Base-by-base conservation (phyloP, 2,329 filamentous ascomycete genomes). In the Pseudogymnoascus sp. region DNA sequence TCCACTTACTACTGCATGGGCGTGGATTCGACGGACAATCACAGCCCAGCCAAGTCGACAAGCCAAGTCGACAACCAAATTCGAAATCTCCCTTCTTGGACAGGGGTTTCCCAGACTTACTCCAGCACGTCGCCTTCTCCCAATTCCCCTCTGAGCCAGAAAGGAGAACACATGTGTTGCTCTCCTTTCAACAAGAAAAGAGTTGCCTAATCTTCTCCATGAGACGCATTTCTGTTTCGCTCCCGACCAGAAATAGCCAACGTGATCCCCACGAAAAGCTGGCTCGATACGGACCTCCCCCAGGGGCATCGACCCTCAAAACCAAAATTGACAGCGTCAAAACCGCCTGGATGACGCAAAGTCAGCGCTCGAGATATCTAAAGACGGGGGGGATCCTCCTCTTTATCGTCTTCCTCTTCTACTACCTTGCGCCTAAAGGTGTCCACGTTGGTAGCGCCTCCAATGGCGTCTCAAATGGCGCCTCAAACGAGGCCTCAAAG, bases 221-320 rank as follows among this genome's bases (percentile, higher is more conserved):
- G 84, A 81, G 83, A 79, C 84, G 82, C 76, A 82, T 82, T 72
- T 85, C 83, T 65, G 81, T 85, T 64, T 85, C 84, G 70, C 73
- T 85, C 73, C 82, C 83, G 72, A 85, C 81, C 37, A 82, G 83
- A 75, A 80, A 83, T 70, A 74, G 77, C 70, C 78, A 76, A 68
- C 76, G 78, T 79, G 84, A 87, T 70, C 83, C 82, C 64, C 75
- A 83, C 82, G 84, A 87, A 74, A 87, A 87, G 71, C 79, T 80
- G 68, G 81, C 77, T 69, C 81, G 84, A 69, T 87, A 87, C 76
- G 67, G 62, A 75, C 76, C 68, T 67, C 72, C 65, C 73, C 76
- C 67, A 74, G 77, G 66, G 76, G 75, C 70, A 74, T 77, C 67
- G 60, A 65, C 67, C 63, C 65, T 66, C 65, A 71, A 73, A 68